Base-by-base conservation (phyloP, 2,329 filamentous ascomycete genomes). In the Fusarium pilosicola region DNA sequence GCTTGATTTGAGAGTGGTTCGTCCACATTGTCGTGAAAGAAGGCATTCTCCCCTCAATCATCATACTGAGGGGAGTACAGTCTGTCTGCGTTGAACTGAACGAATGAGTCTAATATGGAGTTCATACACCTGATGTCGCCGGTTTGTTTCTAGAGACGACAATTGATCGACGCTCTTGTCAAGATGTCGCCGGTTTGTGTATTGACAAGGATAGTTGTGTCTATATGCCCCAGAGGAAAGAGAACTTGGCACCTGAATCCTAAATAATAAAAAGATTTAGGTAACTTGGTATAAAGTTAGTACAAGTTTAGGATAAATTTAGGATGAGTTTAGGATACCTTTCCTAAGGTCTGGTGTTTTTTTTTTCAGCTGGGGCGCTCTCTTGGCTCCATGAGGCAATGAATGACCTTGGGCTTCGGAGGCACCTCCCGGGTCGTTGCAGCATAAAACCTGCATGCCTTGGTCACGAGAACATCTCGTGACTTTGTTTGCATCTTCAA, bases 391-490 rank as follows among this genome's bases (percentile, higher is more conserved):
- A 42, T 42, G 41, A 6, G 30, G 22, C 22, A n/a, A 42, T 5
- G 41, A n/a, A 42, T 5, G 41, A 17, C 14, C 41, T 42, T 42
- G 14, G 41, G 32, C 13, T 32, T 14, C 2, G 13, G 32, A 24
- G 41, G n/a, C n/a, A 24, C 5, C 0, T 24, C 15, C n/a, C 30
- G 30, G 30, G 9, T 30, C 9, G 30, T 12, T 10, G 30, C 30
- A 10, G 9, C 30, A 12, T 30, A 12, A 10, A 30, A 10, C 11
- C 30, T 24, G 41, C 41, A 24, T 12, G 41, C 15, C 41, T 44
- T 24, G n/a, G 4, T 12, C 10, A 24, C n/a, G 41, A 44, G 7
- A 6, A 1, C 0, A 3, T 44, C 15, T 24, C 15, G n/a, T 6
- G 15, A 4, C 41, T 44, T 18, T 17, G 10, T 12, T 10, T 18